phyloP scores from a whole-genome alignment of 78 protist genomes.

The Isochrysis galbana region DNA sequence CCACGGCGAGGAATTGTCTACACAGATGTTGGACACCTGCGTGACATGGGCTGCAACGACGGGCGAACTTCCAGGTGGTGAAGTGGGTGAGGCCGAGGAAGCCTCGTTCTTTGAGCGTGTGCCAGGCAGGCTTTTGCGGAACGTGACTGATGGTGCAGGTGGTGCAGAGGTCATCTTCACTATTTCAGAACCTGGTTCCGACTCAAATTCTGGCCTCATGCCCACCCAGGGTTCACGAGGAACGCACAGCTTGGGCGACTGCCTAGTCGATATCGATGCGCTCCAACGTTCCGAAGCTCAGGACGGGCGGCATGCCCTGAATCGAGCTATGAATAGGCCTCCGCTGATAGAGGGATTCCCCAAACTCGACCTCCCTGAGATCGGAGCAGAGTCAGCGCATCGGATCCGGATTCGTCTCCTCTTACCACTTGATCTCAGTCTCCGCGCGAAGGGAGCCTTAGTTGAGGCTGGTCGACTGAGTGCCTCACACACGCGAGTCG shows the following conservation, averaged over 20 bases:
- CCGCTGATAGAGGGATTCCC: too few species aligned
- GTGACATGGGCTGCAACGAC: not conserved
- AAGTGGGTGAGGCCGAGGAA: not conserved
- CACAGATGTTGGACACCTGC: not conserved
- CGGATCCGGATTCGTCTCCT: not conserved
- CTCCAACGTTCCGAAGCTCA: not conserved
- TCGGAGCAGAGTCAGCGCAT: not conserved
- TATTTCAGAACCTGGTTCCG: too few species aligned
- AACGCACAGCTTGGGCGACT: not conserved
- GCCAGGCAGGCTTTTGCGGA: not conserved
- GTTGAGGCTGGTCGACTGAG: not conserved
- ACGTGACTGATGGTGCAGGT: not conserved
- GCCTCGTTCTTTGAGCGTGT: not conserved
- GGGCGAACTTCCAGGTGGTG: not conserved
- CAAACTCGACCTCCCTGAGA: not conserved
- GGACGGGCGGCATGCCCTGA: too few species aligned
- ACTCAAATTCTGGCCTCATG: too few species aligned
- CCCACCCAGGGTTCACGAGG: not conserved
- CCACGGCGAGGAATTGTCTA: not conserved
- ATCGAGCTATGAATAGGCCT: too few species aligned
- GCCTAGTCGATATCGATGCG: not conserved
- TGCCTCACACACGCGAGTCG: not conserved
- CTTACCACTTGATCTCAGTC: not conserved
- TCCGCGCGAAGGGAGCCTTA: not conserved
- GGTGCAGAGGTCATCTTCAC: not conserved